Conservation (phyloP, 805 yeast species). For the Yarrowia sp. region DNA sequence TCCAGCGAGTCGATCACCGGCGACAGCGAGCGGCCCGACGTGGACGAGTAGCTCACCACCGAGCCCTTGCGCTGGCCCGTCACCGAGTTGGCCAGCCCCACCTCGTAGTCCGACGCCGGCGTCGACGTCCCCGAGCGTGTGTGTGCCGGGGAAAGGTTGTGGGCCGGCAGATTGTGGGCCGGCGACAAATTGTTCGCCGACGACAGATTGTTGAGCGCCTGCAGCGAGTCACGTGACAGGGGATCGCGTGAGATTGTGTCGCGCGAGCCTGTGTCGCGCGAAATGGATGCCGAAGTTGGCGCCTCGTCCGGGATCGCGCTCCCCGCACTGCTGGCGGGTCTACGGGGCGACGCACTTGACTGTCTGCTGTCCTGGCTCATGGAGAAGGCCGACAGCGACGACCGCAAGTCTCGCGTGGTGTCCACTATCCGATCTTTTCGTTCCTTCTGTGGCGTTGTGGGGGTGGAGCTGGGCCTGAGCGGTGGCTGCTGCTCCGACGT, state of each 20-base stretch:
- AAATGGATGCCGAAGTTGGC: too few relatives aligned
- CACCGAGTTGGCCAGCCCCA: constrained; percentile 10
- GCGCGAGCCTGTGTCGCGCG: constrained; percentile 1
- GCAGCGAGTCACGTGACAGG: constrained; percentile 15
- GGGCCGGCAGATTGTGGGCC: too few relatives aligned
- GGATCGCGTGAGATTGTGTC: constrained; percentile 16
- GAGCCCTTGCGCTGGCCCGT: constrained; percentile 41
- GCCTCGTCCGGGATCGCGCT: background rate
- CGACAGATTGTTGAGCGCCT: constrained; percentile 12
- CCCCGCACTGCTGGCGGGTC: background rate
- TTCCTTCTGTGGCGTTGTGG: constrained; percentile 7
- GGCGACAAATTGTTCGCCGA: too few relatives aligned
- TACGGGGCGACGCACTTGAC: constrained; percentile 13
- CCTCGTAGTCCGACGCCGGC: constrained; percentile 33
- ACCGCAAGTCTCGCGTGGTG: constrained; percentile 20
- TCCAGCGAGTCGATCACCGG: constrained; percentile 30
- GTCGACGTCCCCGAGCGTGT: constrained; percentile 28
- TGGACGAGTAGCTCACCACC: constrained; percentile 42
- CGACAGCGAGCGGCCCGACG: constrained; percentile 39
- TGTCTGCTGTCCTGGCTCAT: constrained; percentile 9
- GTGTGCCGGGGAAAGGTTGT: constrained; percentile 10
- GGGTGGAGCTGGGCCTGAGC: background rate
- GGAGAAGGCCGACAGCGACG: constrained; percentile 26
- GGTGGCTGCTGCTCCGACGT: background rate
- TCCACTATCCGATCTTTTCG: background rate